Evolutionary conservation across 177 flowering plant genomes (phyloP), one percentile per base, ranked within the genome.

Genomic region (Vitis hybrid): DNA sequence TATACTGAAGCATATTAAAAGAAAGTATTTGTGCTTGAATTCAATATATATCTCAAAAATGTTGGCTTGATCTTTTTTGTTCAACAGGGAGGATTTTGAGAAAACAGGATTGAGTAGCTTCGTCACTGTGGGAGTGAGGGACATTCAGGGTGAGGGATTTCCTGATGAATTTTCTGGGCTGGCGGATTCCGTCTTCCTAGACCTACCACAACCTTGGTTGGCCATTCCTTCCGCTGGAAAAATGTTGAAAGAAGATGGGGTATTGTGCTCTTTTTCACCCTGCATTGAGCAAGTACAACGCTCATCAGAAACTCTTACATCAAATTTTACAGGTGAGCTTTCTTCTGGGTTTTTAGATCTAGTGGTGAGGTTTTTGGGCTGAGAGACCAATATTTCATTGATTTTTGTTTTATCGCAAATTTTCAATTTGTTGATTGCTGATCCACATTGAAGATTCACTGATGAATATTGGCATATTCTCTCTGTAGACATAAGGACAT

Each of bases 131-230:
- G 91, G 85, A 50, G 98, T 95, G 49, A 82, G 97, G 76, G 99
- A 93, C 76, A 93, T 93, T 65, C 99, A 95, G 70, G 97, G 99
- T 63, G 83, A 91, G 72, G 99, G 99, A 52, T 95, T 95, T 79
- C 98, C 98, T 3, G 87, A 87, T 67, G 86, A 89, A 64, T 84
- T 84, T 66, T 64, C 66, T 67, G 91, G 94, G 21, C 15, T 46
- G 69, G 94, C 83, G 50, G 99, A 95, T 86, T 81, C 98, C 15
- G 87, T 95, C 6, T 95, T 95, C 77, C 81, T 95, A 56, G 99
- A 95, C 73, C 87, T 93, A n/a, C 98, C 99, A 56, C 98, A 95
- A 80, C 99, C 99, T 54, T 95, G 99, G 99, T 73, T 93, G 76
- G 98, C 93, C 64, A 91, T 95, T 80, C 91, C 93, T 35, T 93